Evolutionary conservation across 257 asterid species (phyloP), one percentile per base, ranked within the genome.

Genomic region (Solanum paucissectum): DNA sequence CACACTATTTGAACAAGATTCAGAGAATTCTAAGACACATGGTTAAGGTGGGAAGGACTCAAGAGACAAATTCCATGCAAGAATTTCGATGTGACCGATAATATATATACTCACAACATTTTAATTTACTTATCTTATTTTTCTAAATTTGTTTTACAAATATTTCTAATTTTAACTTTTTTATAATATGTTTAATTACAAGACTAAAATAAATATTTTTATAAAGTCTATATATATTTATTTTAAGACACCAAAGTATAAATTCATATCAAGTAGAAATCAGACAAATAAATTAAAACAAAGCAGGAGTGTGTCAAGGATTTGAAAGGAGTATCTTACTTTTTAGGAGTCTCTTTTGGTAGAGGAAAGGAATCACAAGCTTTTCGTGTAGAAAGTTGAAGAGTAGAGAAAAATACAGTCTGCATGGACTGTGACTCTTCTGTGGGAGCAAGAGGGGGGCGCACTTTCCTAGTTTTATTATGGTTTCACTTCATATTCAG

Each of bases 1-100:
- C 92, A 89, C 83, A 83, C 52, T 88, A 91, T 91, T 92, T 92
- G 95, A 91, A 91, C 90, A 88, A 91, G 89, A 90, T 87, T 90
- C 87, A 84, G 90, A 91, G 91, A 74, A 76, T 76, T 76, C 58
- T 38, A 38, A 38, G 12, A 38, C 83, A 37, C 85, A 9, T 81
- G 85, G 29, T 46, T 46, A 81, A 27, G 38, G 66, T 79, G 9
- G 66, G 38, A 79, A 20, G 66, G 25, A 36, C 23, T 7, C 37
- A 14, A 29, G 23, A 25, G 37, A 44, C 62, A 77, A 42, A 29
- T 44, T 46, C 38, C 69, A 90, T 88, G 90, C 90, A 90, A 72
- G 55, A 88, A 68, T 91, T 90, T 92, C 90, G 87, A 90, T 89
- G 88, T 88, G 90, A 87, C 92, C 68, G 29, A 29, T 52, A 16